Base-by-base conservation (phyloP, 805 yeast genomes). In the Kodamaea hsintzibuensis region DNA sequence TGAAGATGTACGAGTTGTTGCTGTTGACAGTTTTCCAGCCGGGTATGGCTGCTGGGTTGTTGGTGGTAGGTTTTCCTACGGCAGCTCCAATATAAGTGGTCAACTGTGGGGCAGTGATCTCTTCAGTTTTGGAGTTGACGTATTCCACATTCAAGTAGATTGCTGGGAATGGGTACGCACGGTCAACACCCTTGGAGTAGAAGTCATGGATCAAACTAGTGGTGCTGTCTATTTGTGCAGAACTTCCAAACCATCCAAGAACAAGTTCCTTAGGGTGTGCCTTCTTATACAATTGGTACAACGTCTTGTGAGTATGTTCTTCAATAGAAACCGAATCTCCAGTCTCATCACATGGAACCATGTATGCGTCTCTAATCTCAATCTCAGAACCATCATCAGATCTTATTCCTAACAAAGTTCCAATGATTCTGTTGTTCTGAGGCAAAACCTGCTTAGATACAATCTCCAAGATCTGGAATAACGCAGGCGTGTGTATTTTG, bases 181-280 rank as follows among this genome's bases (percentile, higher is more conserved):
- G 83, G 63, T 83, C 87, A 14, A 79, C 71, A 54, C 89, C 86
- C 62, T 85, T 84, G 40, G 84, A 76, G 73, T 86, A 90, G 65
- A 89, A 86, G 64, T 86, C 93, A 68, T 90, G 96, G 63, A 90
- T 84, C 59, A 89, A 78, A 8, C 89, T 89, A 12, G 91, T 83
- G 68, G 86, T 82, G 52, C 83, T 79, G 71, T 88, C 92, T 58
- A 89, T 80, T 59, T 76, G 77, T 47, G 77, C 73, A 14, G 87
- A 76, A 42, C 82, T 76, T 49, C 86, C 85, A 68, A 88, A 91
- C 97, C 97, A 91, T 53, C 97, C 97, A 47, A 91, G 78, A 52
- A 91, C 86, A 50, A 80, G 78, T 59, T 85, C 88, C 66, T 87
- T 88, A 54, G 95, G 93, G 71, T 86, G 86, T 35, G 93, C 84